Percentiles rank a stretch among this genome's conserved stretches.
These are phyloP conservation scores for Phyllosticta paracitricarpa DNA, from an alignment of 2,329 filamentous ascomycete genomes.

Conservation along the genomic window DNA sequence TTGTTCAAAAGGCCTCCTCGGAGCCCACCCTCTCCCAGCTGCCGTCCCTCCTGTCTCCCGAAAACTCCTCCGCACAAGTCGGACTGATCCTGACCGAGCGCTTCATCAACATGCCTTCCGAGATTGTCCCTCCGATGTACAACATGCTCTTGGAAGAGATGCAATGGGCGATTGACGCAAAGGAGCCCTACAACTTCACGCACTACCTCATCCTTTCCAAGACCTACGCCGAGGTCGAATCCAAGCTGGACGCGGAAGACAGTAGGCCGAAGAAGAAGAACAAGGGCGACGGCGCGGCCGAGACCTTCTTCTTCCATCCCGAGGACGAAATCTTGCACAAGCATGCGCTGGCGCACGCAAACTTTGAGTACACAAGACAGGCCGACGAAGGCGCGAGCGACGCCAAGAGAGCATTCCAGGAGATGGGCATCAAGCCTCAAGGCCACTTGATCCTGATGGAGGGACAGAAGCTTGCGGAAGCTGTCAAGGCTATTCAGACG, in stretches of 20 bases:
- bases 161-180: slow-evolving; percentile 74
- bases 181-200: slow-evolving; percentile 84
- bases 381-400: slow-evolving; percentile 71
- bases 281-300: slow-evolving; percentile 38
- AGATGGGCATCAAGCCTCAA: slow-evolving; percentile 74
- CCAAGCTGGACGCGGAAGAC: slow-evolving; percentile 54
- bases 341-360: slow-evolving; percentile 59
- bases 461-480: slow-evolving; percentile 61
- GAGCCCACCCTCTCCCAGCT: slow-evolving; percentile 46
- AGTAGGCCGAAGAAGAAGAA: slow-evolving; percentile 35
- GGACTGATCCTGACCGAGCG: slow-evolving; percentile 86
- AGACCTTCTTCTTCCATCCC: slow-evolving; percentile 84
- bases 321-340: slow-evolving; percentile 85
- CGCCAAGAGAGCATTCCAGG: slow-evolving; percentile 89
- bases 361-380: slow-evolving; percentile 70
- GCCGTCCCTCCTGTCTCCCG: slow-evolving; percentile 25
- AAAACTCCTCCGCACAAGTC: slow-evolving; percentile 43
- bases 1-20: slow-evolving; percentile 45
- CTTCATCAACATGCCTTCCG: slow-evolving; percentile 91
- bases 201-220: slow-evolving; percentile 90
- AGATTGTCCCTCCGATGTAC: slow-evolving; percentile 90
- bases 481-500: slow-evolving; percentile 65
- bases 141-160: slow-evolving; percentile 89
- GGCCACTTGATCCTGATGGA: slow-evolving; percentile 85
- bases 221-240: slow-evolving; percentile 82